These are phyloP conservation scores for Tylopilus felleus DNA, from an alignment of 768 basidiomycete species.

Conservation along the genomic window DNA sequence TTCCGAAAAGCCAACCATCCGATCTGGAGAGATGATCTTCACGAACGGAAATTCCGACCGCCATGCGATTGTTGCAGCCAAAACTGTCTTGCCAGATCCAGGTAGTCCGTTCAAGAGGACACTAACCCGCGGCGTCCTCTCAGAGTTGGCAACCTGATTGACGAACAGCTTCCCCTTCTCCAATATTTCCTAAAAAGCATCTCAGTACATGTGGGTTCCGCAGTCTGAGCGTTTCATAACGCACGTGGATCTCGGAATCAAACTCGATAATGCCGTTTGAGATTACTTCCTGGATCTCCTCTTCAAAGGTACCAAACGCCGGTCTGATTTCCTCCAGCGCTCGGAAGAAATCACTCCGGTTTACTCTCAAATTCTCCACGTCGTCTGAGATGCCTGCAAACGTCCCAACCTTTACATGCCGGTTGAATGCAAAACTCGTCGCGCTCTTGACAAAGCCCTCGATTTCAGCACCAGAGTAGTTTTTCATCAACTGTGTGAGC, in stretches of 20 bases:
- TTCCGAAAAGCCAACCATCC: conserved; percentile 96
- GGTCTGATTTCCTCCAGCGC: conserved; percentile 94
- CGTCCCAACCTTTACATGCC: conserved; percentile 97
- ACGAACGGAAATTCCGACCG: conserved; percentile 96
- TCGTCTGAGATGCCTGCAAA: conserved; percentile 97
- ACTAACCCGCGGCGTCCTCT: conserved; percentile 88
- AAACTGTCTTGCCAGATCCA: conserved; percentile 90
- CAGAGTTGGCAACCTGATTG: conserved; percentile 89
- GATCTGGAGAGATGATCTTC: conserved; percentile 93
- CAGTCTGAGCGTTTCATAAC: conserved; percentile 2
- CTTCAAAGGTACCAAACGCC: conserved; percentile 96
- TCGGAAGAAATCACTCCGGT: conserved; percentile 78
- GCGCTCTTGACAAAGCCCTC: conserved; percentile 96
- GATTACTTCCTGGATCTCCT: conserved; percentile 88
- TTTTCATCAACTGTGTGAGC: conserved; percentile 84
- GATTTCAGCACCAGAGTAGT: conserved; percentile 97
- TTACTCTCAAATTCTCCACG: conserved; percentile 89
- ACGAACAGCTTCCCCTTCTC: conserved; percentile 86
- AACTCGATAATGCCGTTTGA: conserved; percentile 97
- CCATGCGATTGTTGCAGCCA: conserved; percentile 92
- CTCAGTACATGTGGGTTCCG: conserved; percentile 3
- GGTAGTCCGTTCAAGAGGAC: conserved; percentile 86
- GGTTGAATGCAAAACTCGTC: conserved; percentile 95
- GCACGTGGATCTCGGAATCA: conserved; percentile 68
- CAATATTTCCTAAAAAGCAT: conserved; percentile 63